Evolutionary conservation across 768 basidiomycete genomes (phyloP), one percentile per base, ranked within the genome.

Genomic region (Suillus variegatus): DNA sequence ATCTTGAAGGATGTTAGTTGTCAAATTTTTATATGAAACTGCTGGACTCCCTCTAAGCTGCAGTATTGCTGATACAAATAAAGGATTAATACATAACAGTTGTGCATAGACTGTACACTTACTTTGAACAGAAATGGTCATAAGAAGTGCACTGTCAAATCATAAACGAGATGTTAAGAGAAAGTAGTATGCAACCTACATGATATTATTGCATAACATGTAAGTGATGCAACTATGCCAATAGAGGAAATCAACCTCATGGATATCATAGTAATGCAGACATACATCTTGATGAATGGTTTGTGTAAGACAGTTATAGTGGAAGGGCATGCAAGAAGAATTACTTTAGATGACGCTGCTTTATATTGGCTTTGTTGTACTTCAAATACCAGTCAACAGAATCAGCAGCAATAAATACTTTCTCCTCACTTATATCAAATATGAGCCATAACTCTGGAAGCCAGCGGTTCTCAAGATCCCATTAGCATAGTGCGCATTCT

Each of bases 41-140:
- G 9, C 32, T 36, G 10, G 25, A 49, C 61, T 25, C 43, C 28
- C 67, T 62, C 64, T 60, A 35, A 65, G 55, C 16, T 65, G 67
- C 3, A 67, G 46, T 16, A 60, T 58, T n/a, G 32, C 67, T 67
- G 25, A 28, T 6, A 40, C 9, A 47, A 43, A 49, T 9, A 10
- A 36, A 32, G n/a, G 40, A 5, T 40, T 18, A 12, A 36, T 60
- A 3, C 46, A 25, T 18, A n/a, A 10, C 7, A 6, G 32, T n/a
- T n/a, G 6, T 40, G 35, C 38, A 38, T 9, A 10, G 18, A 18
- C 18, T 54, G 18, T 35, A 16, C 2, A 25, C 49, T 43, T 36
- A 67, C 67, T 41, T 65, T 67, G 67, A 9, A 67, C 64, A 18
- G 67, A 65, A 7, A 67, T 25, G 25, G 64, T 67, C 64, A 55